Evolutionary conservation across 2,329 filamentous ascomycete genomes (phyloP).

Genomic region (Rhynchosporium graminicola): DNA sequence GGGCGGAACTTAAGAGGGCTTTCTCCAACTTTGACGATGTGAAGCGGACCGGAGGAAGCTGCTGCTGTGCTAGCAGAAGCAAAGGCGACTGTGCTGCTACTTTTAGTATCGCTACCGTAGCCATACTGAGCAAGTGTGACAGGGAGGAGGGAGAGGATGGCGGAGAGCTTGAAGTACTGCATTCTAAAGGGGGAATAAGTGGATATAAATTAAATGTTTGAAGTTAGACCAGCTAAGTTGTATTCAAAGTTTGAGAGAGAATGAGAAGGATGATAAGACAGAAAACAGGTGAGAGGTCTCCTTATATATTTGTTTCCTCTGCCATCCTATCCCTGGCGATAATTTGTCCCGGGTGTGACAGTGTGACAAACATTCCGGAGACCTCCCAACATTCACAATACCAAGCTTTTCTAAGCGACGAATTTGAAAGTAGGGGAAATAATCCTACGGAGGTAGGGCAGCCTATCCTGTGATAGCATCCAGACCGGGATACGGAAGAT

Average conservation of each 20-base stretch:
- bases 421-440: background rate
- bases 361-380: slow-evolving; percentile 11
- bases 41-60: slow-evolving; percentile 32
- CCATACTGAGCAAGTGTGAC: slow-evolving; percentile 30
- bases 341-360: background rate
- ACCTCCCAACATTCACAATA: slow-evolving; percentile 10
- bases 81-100: slow-evolving; percentile 20
- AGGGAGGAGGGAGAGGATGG: slow-evolving; percentile 30
- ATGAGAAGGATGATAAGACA: slow-evolving; percentile 12
- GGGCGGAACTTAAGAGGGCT: slow-evolving; percentile 51
- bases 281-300: background rate
- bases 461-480: background rate
- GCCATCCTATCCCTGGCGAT: background rate
- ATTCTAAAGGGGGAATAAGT: slow-evolving; percentile 25
- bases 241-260: background rate
- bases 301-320: background rate
- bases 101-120: slow-evolving; percentile 17
- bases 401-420: slow-evolving; percentile 15
- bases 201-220: slow-evolving; percentile 22
- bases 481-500: background rate
- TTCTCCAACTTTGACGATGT: slow-evolving; percentile 40
- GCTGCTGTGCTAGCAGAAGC: slow-evolving; percentile 22
- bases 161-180: slow-evolving; percentile 34
- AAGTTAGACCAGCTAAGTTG: slow-evolving; percentile 9
- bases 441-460: slow-evolving; percentile 1